A percentile compares a stretch with the other conserved stretches of the same genome.
phyloP scores from a whole-genome alignment of 768 basidiomycete genomes.

The Tylopilus plumbeoviolaceoides region DNA sequence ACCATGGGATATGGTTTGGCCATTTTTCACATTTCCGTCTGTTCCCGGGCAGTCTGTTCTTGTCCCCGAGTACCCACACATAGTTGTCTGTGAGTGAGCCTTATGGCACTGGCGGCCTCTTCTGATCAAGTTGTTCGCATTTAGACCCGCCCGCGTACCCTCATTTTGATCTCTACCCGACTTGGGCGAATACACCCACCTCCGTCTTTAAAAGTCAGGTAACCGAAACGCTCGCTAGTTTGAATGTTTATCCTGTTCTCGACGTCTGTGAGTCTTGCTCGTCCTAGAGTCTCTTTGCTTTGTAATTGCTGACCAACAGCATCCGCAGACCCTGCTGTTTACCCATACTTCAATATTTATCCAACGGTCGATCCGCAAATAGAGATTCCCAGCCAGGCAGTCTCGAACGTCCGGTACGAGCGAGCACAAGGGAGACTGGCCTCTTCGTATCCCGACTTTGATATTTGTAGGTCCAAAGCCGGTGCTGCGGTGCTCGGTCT shows the following conservation, averaged over 20 bases:
- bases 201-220: neutral
- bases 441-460: conserved; percentile 17
- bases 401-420: neutral
- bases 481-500: neutral
- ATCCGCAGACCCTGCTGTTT: conserved; percentile 36
- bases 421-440: conserved; percentile 6
- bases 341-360: conserved; percentile 43
- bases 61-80: conserved; percentile 20
- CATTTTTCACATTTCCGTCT: neutral
- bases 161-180: conserved; percentile 33
- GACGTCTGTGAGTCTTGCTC: conserved; percentile 16
- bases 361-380: conserved; percentile 18
- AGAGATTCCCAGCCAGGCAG: neutral
- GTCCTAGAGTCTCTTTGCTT: no score
- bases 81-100: conserved; percentile 28
- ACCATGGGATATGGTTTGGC: conserved; percentile 14
- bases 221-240: neutral
- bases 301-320: conserved; percentile 14
- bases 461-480: conserved; percentile 32
- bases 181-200: neutral
- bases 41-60: conserved; percentile 1
- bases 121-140: conserved; percentile 4
- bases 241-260: conserved; percentile 22
- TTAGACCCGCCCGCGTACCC: conserved; percentile 26
- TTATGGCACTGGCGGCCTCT: neutral